Conservation (phyloP, 1,284 basidiomycete species). For the Ustilago shanxiensis region DNA sequence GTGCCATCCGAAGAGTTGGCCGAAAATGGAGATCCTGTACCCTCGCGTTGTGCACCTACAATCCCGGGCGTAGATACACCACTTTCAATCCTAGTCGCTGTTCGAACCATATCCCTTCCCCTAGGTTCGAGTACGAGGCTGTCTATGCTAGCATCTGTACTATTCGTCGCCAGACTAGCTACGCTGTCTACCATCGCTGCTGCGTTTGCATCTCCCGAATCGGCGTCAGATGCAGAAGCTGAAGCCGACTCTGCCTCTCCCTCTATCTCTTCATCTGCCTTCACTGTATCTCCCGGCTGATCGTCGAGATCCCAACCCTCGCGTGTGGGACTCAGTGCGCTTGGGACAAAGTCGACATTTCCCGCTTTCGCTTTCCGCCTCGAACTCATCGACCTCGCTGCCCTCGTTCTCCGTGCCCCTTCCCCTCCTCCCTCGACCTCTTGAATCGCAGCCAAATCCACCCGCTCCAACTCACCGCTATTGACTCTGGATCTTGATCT, state of each 20-base stretch:
- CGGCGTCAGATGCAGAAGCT: constrained; percentile 16
- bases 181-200: constrained; percentile 32
- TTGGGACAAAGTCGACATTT: constrained; percentile 28
- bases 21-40: constrained; percentile 15
- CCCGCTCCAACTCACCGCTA: constrained; percentile 22
- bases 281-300: neutral
- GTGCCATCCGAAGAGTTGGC: constrained; percentile 36
- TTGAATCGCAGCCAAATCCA: neutral
- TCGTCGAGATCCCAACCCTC: constrained; percentile 29
- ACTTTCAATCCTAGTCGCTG: constrained; percentile 30
- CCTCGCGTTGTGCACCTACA: neutral
- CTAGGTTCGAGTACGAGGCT: constrained; percentile 25
- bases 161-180: constrained; percentile 23
- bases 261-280: constrained; percentile 26
- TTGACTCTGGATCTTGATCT: constrained; percentile 30
- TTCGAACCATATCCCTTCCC: constrained; percentile 51
- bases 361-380: constrained; percentile 10
- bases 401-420: neutral
- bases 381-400: constrained; percentile 21
- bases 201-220: neutral
- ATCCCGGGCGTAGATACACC: constrained; percentile 9
- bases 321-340: constrained; percentile 33
- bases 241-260: constrained; percentile 24
- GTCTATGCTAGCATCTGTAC: constrained; percentile 14
- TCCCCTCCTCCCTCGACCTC: neutral